A percentile compares a stretch with the other conserved stretches of the same genome.
These are phyloP conservation scores for Floccularia luteovirens DNA, from an alignment of 768 basidiomycete species.

Conservation along the genomic window DNA sequence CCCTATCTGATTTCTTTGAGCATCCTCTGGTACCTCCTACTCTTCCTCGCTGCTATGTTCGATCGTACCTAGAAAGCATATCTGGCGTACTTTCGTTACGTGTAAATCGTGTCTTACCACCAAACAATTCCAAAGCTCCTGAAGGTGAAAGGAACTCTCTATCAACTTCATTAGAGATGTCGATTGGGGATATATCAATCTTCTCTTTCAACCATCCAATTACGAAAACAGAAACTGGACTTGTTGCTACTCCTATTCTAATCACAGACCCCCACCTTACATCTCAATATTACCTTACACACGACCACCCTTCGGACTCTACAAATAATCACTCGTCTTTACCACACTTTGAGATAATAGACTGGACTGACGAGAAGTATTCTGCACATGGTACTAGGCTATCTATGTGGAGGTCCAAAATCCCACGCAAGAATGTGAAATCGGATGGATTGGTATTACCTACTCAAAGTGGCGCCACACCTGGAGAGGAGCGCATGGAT, in stretches of 20 bases:
- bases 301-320: conserved; percentile 30
- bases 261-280: conserved; percentile 66
- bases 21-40: conserved; percentile 54
- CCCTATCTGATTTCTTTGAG: conserved; percentile 36
- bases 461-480: neutral
- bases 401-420: conserved; percentile 55
- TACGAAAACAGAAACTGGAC: conserved; percentile 7
- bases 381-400: conserved; percentile 39
- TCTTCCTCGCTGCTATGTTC: conserved; percentile 41
- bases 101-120: too few relatives aligned
- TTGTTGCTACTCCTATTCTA: conserved; percentile 55
- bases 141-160: too few relatives aligned
- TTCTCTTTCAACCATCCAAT: conserved; percentile 36
- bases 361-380: conserved; percentile 50
- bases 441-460: neutral
- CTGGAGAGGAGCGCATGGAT: neutral
- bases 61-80: conserved; percentile 41
- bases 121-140: too few relatives aligned
- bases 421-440: conserved; percentile 16
- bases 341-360: conserved; percentile 49
- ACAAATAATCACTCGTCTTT: conserved; percentile 19
- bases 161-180: conserved; percentile 19
- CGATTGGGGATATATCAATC: conserved; percentile 46
- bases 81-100: too few relatives aligned
- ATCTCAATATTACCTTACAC: conserved; percentile 42